These are phyloP conservation scores for Meripilus lineatus DNA, from an alignment of 1,284 basidiomycete species.

Conservation along the genomic window DNA sequence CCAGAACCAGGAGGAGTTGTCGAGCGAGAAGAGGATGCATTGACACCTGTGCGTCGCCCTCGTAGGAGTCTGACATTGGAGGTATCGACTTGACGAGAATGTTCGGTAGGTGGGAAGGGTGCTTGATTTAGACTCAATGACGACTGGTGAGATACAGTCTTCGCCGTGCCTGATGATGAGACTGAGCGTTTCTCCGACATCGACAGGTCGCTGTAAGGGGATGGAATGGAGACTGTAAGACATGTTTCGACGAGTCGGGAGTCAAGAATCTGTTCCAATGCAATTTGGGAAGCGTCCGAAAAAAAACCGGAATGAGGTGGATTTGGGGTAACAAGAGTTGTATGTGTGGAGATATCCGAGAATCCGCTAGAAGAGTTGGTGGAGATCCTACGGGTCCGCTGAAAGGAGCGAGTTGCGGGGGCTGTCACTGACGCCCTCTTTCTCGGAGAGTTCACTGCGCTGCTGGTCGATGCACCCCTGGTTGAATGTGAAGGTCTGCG, in stretches of 20 bases:
- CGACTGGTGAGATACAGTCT: too few relatives aligned
- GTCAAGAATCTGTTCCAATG: constrained; percentile 61
- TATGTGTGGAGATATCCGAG: too few relatives aligned
- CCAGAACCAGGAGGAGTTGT: too few relatives aligned
- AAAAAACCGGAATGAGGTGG: constrained; percentile 30
- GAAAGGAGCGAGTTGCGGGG: neutral
- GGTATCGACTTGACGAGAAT: too few relatives aligned
- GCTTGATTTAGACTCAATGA: too few relatives aligned
- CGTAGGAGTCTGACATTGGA: too few relatives aligned
- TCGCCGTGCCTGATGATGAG: too few relatives aligned
- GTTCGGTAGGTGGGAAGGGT: too few relatives aligned
- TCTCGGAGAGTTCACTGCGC: neutral
- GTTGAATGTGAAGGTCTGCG: neutral
- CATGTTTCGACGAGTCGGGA: constrained; percentile 81
- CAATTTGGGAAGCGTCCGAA: constrained; percentile 58
- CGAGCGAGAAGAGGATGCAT: too few relatives aligned
- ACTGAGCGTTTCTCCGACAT: too few relatives aligned
- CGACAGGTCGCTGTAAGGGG: neutral
- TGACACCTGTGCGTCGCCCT: too few relatives aligned
- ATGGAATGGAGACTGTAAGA: constrained; percentile 48
- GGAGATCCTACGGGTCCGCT: neutral
- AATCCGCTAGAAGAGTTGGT: neutral
- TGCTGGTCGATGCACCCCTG: neutral
- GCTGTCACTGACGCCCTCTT: neutral
- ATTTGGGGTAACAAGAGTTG: too few relatives aligned